These are phyloP conservation scores for Apiospora hydei DNA, from an alignment of 2,329 filamentous ascomycete genomes.

Conservation along the genomic window DNA sequence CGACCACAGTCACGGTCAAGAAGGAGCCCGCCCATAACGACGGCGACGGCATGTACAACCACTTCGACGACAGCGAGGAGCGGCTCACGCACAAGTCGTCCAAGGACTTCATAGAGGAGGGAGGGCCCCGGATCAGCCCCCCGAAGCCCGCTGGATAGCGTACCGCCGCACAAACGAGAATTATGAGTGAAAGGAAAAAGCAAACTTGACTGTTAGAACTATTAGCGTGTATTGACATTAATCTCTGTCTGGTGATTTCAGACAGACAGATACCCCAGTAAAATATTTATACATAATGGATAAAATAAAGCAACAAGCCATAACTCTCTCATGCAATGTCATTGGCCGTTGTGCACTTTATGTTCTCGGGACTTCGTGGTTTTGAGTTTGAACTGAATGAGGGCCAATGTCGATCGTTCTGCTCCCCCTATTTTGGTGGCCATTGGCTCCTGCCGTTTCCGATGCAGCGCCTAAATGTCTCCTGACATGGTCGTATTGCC, in stretches of 20 bases:
- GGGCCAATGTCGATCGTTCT: background rate
- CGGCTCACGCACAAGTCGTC: conserved; percentile 20
- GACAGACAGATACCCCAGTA: background rate
- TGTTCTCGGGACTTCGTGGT: background rate
- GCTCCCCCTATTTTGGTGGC: background rate
- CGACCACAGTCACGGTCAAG: conserved; percentile 22
- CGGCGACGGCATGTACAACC: background rate
- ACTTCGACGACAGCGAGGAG: conserved; percentile 22
- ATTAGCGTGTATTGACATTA: conserved; percentile 5
- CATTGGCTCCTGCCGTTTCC: background rate
- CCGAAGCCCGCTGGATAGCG: conserved; percentile 7
- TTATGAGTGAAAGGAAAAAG: background rate
- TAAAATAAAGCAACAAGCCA: background rate
- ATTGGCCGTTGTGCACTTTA: background rate
- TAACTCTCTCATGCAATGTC: background rate
- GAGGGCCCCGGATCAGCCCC: background rate
- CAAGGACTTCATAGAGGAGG: conserved; percentile 17
- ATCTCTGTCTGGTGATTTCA: background rate
- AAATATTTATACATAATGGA: background rate
- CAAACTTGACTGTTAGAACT: background rate
- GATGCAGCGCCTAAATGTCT: background rate
- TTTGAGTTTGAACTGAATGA: background rate
- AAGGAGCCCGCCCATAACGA: background rate
- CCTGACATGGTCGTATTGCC: background rate
- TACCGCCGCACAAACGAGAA: background rate